phyloP scores from a whole-genome alignment of 331 rosid species.

The Acacia pycnantha region DNA sequence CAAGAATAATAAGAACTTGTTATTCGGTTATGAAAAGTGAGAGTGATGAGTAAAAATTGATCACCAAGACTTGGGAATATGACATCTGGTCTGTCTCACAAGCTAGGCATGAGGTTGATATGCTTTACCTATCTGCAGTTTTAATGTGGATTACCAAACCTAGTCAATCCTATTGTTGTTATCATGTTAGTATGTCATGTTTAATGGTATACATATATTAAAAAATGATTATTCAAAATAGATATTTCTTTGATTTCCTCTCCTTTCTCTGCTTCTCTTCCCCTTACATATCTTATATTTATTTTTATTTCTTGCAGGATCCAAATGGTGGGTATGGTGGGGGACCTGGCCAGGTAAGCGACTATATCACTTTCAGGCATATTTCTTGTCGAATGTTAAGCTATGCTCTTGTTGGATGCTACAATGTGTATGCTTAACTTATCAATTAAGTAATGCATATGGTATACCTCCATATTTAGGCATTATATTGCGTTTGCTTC shows the following conservation, averaged over 20 bases:
- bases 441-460: background rate
- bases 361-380: constrained; percentile 3
- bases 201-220: background rate
- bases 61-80: background rate
- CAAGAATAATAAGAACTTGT: background rate
- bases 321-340: constrained; percentile 88
- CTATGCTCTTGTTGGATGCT: constrained; percentile 20
- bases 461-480: background rate
- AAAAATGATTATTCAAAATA: background rate
- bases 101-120: background rate
- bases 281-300: constrained; percentile 8
- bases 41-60: background rate
- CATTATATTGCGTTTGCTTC: background rate
- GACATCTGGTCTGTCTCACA: background rate
- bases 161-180: constrained; percentile 2
- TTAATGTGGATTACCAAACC: background rate
- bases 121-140: background rate
- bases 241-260: constrained; percentile 15
- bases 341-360: constrained; percentile 96
- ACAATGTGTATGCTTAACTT: background rate
- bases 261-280: background rate
- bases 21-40: background rate
- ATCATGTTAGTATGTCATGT: background rate
- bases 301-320: constrained; percentile 51
- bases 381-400: constrained; percentile 16